phyloP scores from a whole-genome alignment of 495 filamentous ascomycete genomes.

The Annulohypoxylon maeteangense region DNA sequence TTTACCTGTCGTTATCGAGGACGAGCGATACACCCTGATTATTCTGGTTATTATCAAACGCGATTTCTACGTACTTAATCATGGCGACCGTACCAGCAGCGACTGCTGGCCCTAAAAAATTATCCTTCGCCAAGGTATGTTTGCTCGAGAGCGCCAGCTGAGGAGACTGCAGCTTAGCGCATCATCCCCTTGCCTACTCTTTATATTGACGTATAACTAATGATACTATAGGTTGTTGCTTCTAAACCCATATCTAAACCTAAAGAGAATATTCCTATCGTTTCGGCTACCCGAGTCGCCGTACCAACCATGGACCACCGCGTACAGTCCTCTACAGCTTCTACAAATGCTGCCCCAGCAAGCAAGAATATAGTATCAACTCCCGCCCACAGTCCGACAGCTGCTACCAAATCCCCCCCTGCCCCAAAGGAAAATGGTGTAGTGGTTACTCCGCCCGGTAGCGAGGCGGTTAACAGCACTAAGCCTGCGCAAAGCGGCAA shows the following conservation, averaged over 20 bases:
- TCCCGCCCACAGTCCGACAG: slow-evolving; percentile 27
- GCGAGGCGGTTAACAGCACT: slow-evolving; percentile 32
- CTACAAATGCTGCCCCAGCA: slow-evolving; percentile 17
- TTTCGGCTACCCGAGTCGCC: slow-evolving; percentile 45
- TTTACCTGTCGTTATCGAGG: slow-evolving; percentile 32
- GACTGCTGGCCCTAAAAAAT: slow-evolving; percentile 56
- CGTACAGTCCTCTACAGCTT: slow-evolving; percentile 27
- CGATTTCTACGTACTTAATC: slow-evolving; percentile 27
- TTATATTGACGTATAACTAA: slow-evolving; percentile 10
- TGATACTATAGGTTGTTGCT: slow-evolving; percentile 61
- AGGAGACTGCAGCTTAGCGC: background rate
- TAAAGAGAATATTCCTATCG: slow-evolving; percentile 54
- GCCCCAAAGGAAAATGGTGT: slow-evolving; percentile 31
- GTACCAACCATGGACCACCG: slow-evolving; percentile 46
- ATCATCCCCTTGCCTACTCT: background rate
- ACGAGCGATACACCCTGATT: slow-evolving; percentile 12
- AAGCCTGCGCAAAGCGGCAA: slow-evolving; percentile 53
- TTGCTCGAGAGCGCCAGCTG: background rate
- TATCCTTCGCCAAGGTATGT: slow-evolving; percentile 70
- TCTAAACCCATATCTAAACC: slow-evolving; percentile 64
- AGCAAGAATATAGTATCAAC: slow-evolving; percentile 21
- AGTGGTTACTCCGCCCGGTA: slow-evolving; percentile 5
- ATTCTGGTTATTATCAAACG: slow-evolving; percentile 11
- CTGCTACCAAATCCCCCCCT: slow-evolving; percentile 37
- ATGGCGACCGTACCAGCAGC: slow-evolving; percentile 56